These are phyloP conservation scores for Trichoderma atroviride DNA, from an alignment of 2,329 filamentous ascomycete species.

Conservation along the genomic window DNA sequence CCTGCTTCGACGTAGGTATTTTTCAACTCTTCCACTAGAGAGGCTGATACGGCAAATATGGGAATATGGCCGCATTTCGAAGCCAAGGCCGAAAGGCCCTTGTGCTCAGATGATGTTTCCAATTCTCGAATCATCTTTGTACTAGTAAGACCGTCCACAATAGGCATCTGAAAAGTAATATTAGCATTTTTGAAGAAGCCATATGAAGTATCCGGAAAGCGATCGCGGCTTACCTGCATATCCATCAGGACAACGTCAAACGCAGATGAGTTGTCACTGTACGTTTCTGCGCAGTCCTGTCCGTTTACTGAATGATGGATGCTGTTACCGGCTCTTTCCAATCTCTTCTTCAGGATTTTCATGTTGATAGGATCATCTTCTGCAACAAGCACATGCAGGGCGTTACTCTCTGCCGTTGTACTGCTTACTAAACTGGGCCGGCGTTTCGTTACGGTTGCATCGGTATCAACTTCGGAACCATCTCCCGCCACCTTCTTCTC, in stretches of 20 bases:
- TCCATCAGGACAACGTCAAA: slow-evolving; percentile 90
- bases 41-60: slow-evolving; percentile 86
- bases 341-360: slow-evolving; percentile 75
- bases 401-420: slow-evolving; percentile 30
- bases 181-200: slow-evolving; percentile 2
- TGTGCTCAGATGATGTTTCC: slow-evolving; percentile 57
- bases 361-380: slow-evolving; percentile 90
- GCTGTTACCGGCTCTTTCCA: slow-evolving; percentile 74
- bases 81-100: slow-evolving; percentile 61
- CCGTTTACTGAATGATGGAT: slow-evolving; percentile 78
- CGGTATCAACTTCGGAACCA: slow-evolving; percentile 44
- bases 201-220: neutral
- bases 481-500: slow-evolving; percentile 43
- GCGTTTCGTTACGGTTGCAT: slow-evolving; percentile 23
- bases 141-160: slow-evolving; percentile 80
- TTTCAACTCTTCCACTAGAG: slow-evolving; percentile 69
- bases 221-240: slow-evolving; percentile 69
- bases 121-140: slow-evolving; percentile 80
- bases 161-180: slow-evolving; percentile 77
- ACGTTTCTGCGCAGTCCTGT: slow-evolving; percentile 76
- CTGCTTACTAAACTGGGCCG: slow-evolving; percentile 34
- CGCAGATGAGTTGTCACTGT: slow-evolving; percentile 60
- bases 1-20: slow-evolving; percentile 73
- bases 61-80: slow-evolving; percentile 67
- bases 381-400: slow-evolving; percentile 71